Base-by-base conservation (phyloP, 2,329 filamentous ascomycete genomes). In the Fusarium sublunatum region DNA sequence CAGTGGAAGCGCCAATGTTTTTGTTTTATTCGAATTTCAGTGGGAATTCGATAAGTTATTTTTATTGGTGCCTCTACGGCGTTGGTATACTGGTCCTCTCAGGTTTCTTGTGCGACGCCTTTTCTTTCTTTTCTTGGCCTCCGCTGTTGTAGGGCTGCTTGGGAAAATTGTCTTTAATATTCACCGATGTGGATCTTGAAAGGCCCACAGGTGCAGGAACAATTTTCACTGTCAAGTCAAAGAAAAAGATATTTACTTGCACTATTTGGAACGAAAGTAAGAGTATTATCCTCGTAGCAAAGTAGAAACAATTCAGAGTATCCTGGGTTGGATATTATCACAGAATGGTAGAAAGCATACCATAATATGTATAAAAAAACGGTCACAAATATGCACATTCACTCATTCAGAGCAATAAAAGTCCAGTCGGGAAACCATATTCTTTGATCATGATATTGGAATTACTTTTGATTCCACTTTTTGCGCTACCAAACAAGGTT, bases 401-500 rank as follows among this genome's bases (percentile, higher is more conserved):
- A 45, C 43, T 48, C 36, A 22, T 5, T 29, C 24, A 6, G 31
- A 49, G 15, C 19, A 51, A 39, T 31, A 32, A 46, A 52, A 50
- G 11, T 57, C 46, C 46, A 53, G 59, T 38, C 54, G 46, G 64
- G 67, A 64, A 71, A 70, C 67, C 63, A 58, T 66, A 66, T 61
- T 60, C 66, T 69, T 60, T 67, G 47, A 65, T 69, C 58, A 58
- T 61, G 65, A 61, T 60, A 65, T 58, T 59, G 68, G 70, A 72
- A 71, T 65, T 69, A 65, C 64, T 69, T 55, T 71, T 70, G 58
- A 72, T 74, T 69, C 73, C 71, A 73, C 65, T 69, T 69, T 70
- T 69, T 68, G 67, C 67, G 68, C 68, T 72, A 71, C 68, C 68
- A 65, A 69, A 70, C 41, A 64, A 70, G 64, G 68, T 71, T 69